Evolutionary conservation across 2,329 filamentous ascomycete genomes (phyloP), one percentile per base, ranked within the genome.

Genomic region (Phoma sp.): DNA sequence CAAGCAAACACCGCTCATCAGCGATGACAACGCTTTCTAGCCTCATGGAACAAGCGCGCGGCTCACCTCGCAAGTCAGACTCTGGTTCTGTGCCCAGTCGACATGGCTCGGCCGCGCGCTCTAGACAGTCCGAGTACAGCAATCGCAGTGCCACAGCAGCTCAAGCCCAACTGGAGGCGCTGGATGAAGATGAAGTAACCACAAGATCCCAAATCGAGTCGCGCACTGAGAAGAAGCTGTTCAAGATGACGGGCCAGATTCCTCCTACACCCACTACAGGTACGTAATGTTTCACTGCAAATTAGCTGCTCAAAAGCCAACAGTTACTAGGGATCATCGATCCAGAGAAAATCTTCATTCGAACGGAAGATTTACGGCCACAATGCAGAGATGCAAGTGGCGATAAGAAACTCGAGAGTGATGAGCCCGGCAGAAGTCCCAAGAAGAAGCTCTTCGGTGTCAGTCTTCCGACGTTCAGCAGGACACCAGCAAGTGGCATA

Each of bases 361-460:
- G 57, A 21, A 64, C 53, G 1, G 57, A 65, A 39, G 69, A 71
- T 41, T 31, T 70, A 10, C 63, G 65, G 43, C 51, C 48, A 29
- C 55, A 61, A 35, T 66, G 63, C 50, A 58, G 61, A 37, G 55
- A 56, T 43, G 59, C 31, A 13, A 64, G 57, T 12, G 36, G 40
- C 33, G 59, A 65, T 25, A 51, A 58, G 29, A 44, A 60, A 25
- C 6, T 29, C 29, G 55, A 56, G 9, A 12, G 22, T 15, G 45
- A 63, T 7, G 62, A 62, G 21, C 43, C 59, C 29, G 27, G 35
- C 17, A 77, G 74, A 62, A 78, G 74, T 47, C 76, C 76, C 0
- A 77, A 72, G 63, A 78, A 75, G 66, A 74, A 73, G 50, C 57
- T 79, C 24, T 71, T 79, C 44, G 74, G 74, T 13, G 67, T 71